Percentiles rank a stretch among this genome's conserved stretches.
These are phyloP conservation scores for Malus domestica DNA, from an alignment of 306 rosid genomes.

Conservation along the genomic window ASM211411v1 NC_041795.1:3397001-3397500, in stretches of 20 bases:
- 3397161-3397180: background rate
- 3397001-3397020: slow-evolving; percentile 49
- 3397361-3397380: slow-evolving; percentile 57
- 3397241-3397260: background rate
- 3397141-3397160: background rate
- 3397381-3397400: slow-evolving; percentile 58
- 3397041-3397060: slow-evolving; percentile 57
- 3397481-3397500: too few species aligned
- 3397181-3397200: background rate
- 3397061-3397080: slow-evolving; percentile 47
- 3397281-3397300: slow-evolving; percentile 74
- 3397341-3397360: slow-evolving; percentile 72
- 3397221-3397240: background rate
- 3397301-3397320: slow-evolving; percentile 85
- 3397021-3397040: slow-evolving; percentile 74
- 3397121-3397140: background rate
- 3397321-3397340: slow-evolving; percentile 57
- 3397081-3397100: background rate
- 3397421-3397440: slow-evolving; percentile 78
- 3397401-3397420: slow-evolving; percentile 50
- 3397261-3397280: background rate
- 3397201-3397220: background rate
- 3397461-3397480: background rate
- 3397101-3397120: background rate
- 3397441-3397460: slow-evolving; percentile 56